phyloP scores from a whole-genome alignment of 176 grass and related monocot species.

The Miscanthus lutarioriparius region DNA sequence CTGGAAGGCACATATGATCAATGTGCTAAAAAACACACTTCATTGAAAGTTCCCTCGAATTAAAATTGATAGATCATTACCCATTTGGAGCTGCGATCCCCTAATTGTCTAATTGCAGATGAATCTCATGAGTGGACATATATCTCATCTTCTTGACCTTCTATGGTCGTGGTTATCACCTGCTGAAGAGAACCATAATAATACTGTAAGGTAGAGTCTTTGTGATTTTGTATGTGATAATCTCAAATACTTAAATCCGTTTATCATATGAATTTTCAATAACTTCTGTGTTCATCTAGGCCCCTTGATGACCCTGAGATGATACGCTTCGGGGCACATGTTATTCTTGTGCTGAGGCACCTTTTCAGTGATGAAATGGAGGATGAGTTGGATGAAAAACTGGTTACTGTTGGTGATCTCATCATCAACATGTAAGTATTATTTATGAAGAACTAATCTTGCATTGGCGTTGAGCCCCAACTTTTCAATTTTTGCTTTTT shows the following conservation, averaged over 20 bases:
- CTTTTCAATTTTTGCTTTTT: not conserved
- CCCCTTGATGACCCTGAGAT: conserved; percentile 75
- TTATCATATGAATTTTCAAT: conserved; percentile 16
- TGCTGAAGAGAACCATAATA: conserved; percentile 65
- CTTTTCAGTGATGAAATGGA: conserved; percentile 75
- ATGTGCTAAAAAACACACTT: not conserved
- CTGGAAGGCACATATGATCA: not conserved
- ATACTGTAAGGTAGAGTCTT: conserved; percentile 48
- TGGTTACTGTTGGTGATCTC: conserved; percentile 77
- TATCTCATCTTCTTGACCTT: conserved; percentile 84
- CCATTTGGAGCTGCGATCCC: not conserved
- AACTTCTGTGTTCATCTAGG: conserved; percentile 48
- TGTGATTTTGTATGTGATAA: conserved; percentile 19
- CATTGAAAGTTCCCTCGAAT: not conserved
- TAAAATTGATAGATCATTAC: conserved; percentile 1
- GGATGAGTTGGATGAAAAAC: conserved; percentile 80
- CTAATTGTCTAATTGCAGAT: conserved; percentile 59
- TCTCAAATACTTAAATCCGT: conserved; percentile 4
- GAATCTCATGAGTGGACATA: conserved; percentile 84
- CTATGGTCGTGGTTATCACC: conserved; percentile 91
- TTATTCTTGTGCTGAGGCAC: conserved; percentile 89
- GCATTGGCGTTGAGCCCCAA: not conserved
- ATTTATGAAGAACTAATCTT: conserved; percentile 4
- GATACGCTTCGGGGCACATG: conserved; percentile 85
- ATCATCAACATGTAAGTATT: conserved; percentile 81